A percentile compares a stretch with the other conserved stretches of the same genome.
phyloP scores from a whole-genome alignment of 2,329 filamentous ascomycete species.

The Aspergillus sp. region DNA sequence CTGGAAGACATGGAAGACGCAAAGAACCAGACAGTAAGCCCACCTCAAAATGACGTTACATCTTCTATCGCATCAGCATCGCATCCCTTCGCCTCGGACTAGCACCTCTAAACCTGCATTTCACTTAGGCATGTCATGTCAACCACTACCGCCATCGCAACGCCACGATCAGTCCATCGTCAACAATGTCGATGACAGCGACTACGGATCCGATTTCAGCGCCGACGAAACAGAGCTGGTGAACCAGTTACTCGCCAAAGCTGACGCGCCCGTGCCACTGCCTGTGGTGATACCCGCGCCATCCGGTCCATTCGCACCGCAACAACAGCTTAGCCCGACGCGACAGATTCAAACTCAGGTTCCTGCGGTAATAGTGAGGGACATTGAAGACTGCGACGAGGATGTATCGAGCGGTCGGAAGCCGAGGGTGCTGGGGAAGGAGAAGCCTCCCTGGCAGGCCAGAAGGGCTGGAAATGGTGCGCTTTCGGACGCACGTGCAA shows the following conservation, averaged over 20 bases:
- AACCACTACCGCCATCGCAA: constrained; percentile 18
- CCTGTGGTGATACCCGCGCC: constrained; percentile 2
- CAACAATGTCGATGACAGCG: constrained; percentile 45
- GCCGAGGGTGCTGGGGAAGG: constrained; percentile 48
- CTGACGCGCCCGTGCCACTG: constrained; percentile 34
- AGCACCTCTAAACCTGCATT: neutral
- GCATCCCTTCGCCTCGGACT: neutral
- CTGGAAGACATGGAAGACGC: neutral
- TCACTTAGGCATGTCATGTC: constrained; percentile 40
- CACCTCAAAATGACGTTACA: constrained; percentile 17
- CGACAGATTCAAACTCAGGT: neutral
- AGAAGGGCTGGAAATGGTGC: constrained; percentile 15
- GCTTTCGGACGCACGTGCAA: constrained; percentile 24
- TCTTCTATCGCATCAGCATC: neutral
- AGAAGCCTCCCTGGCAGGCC: constrained; percentile 37
- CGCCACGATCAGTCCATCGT: constrained; percentile 24
- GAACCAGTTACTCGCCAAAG: constrained; percentile 55
- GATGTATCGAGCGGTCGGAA: constrained; percentile 41
- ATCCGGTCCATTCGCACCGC: neutral
- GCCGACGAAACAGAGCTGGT: constrained; percentile 60
- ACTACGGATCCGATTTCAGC: constrained; percentile 68
- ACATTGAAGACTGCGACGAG: constrained; percentile 52
- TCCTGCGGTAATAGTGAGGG: constrained; percentile 28
- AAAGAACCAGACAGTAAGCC: constrained; percentile 1
- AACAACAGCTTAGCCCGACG: constrained; percentile 28